Evolutionary conservation across 306 rosid genomes (phyloP).

Genomic region (Abrus precatorius): DNA sequence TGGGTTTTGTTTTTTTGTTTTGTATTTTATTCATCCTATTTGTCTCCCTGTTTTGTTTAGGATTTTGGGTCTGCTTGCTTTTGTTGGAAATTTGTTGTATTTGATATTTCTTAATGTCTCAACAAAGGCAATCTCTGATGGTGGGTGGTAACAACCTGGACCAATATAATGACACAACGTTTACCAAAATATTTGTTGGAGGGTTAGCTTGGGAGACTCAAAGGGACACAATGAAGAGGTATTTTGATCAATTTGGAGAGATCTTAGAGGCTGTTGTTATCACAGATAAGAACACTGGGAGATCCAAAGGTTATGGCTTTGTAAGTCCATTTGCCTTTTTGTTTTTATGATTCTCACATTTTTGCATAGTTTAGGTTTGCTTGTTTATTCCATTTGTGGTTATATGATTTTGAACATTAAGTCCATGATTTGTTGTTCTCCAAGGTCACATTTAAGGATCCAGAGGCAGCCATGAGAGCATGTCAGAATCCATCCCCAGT

Average conservation of each 20-base stretch:
- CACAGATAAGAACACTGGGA: conserved; percentile 88
- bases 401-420: conserved; percentile 41
- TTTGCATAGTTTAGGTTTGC: conserved; percentile 10
- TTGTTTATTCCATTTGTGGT: conserved; percentile 26
- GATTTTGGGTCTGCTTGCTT: conserved; percentile 42
- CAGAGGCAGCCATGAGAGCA: conserved; percentile 91
- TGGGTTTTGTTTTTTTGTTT: conserved; percentile 32
- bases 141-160: conserved; percentile 59
- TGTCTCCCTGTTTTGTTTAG: conserved; percentile 8
- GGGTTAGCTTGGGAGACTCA: conserved; percentile 99
- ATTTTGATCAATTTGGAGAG: conserved; percentile 96
- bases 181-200: conserved; percentile 94
- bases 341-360: background rate
- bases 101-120: conserved; percentile 64
- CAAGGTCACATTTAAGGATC: conserved; percentile 95
- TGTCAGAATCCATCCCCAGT: conserved; percentile 96
- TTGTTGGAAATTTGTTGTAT: conserved; percentile 3
- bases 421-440: conserved; percentile 25
- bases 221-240: conserved; percentile 85
- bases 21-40: conserved; percentile 19
- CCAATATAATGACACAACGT: conserved; percentile 84
- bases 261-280: conserved; percentile 97
- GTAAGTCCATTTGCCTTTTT: conserved; percentile 61
- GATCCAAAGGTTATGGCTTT: conserved; percentile 99
- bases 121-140: conserved; percentile 78